phyloP scores from a whole-genome alignment of 176 grass and related monocot species.

The Thinopyrum elongatum region DNA sequence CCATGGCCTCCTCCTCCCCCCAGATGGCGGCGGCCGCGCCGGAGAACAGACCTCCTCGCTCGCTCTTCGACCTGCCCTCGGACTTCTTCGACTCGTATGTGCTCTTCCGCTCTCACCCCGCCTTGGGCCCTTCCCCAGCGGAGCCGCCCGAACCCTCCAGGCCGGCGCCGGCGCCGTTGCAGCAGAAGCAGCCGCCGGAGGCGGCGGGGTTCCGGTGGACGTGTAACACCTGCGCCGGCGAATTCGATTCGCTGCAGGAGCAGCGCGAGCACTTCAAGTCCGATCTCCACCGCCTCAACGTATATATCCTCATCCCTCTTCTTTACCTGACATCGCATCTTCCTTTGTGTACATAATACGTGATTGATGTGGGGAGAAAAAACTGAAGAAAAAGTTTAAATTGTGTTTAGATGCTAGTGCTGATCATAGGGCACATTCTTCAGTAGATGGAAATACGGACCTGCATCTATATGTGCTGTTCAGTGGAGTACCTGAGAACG shows the following conservation, averaged over 20 bases:
- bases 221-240: slow-evolving; percentile 73
- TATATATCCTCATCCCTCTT: slow-evolving; percentile 19
- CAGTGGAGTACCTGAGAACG: neutral
- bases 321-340: neutral
- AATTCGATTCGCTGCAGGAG: slow-evolving; percentile 87
- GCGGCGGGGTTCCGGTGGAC: slow-evolving; percentile 61
- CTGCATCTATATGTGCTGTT: neutral
- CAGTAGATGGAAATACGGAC: neutral
- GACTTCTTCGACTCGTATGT: slow-evolving; percentile 64
- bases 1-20: neutral
- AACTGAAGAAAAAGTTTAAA: neutral
- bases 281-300: slow-evolving; percentile 92
- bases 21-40: slow-evolving; percentile 57
- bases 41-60: slow-evolving; percentile 59
- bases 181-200: slow-evolving; percentile 26
- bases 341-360: too few species aligned
- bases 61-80: slow-evolving; percentile 71
- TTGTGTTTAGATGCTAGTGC: neutral
- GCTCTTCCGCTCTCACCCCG: slow-evolving; percentile 47
- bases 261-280: slow-evolving; percentile 98
- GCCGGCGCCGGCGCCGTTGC: slow-evolving; percentile 19
- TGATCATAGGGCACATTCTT: slow-evolving; percentile 2
- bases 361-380: too few species aligned
- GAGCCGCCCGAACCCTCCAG: slow-evolving; percentile 33
- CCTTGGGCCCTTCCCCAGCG: slow-evolving; percentile 13